Conservation (phyloP, 306 rosid species). For the Acacia confusa region DNA sequence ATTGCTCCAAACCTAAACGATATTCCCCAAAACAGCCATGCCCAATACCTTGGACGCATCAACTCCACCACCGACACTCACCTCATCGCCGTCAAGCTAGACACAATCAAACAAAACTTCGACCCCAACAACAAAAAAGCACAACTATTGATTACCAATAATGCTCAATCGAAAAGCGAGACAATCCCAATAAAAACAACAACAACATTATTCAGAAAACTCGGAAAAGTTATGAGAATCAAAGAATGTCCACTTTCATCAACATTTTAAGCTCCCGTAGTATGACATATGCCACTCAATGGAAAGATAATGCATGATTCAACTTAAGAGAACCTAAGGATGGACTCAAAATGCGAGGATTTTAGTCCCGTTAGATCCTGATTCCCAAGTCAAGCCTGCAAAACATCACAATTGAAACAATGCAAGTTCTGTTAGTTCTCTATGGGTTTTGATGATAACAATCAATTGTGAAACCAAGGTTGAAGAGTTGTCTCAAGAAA, state of each 20-base stretch:
- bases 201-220: neutral
- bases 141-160: slow-evolving; percentile 2
- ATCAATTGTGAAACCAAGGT: no score
- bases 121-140: no score
- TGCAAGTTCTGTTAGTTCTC: no score
- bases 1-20: no score
- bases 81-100: no score
- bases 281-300: neutral
- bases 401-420: neutral
- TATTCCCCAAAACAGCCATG: no score
- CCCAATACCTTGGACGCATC: no score
- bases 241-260: neutral
- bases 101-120: no score
- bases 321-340: slow-evolving; percentile 24
- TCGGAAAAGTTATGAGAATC: neutral
- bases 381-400: neutral
- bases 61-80: no score
- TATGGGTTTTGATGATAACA: no score
- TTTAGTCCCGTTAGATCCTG: neutral
- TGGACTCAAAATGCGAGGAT: neutral
- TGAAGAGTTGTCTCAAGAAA: no score
- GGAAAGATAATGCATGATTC: neutral
- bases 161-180: neutral
- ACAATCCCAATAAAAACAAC: neutral
- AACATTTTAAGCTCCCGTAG: neutral